These are phyloP conservation scores for Leccinum longicurvipes DNA, from an alignment of 768 basidiomycete genomes.

Conservation along the genomic window DNA sequence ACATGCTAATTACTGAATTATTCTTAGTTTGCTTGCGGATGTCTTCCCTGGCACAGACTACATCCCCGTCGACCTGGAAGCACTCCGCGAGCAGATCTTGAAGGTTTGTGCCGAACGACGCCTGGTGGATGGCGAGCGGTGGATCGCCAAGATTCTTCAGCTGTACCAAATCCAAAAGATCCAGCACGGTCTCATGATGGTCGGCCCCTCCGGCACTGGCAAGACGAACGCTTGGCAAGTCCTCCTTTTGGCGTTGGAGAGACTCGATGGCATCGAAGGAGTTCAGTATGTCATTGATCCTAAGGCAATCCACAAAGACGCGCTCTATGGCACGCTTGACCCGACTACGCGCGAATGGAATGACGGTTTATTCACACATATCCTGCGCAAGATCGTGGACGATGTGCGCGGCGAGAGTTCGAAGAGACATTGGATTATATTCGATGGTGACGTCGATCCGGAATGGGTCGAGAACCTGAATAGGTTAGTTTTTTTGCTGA, in stretches of 20 bases:
- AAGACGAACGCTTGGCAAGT: conserved; percentile 98
- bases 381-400: conserved; percentile 95
- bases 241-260: conserved; percentile 83
- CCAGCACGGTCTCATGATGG: conserved; percentile 99
- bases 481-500: conserved; percentile 53
- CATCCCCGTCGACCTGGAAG: conserved; percentile 81
- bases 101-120: conserved; percentile 85
- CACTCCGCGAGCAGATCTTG: conserved; percentile 79
- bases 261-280: conserved; percentile 89
- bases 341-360: conserved; percentile 99
- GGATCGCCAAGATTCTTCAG: conserved; percentile 95
- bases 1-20: not conserved
- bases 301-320: conserved; percentile 98
- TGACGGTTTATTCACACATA: conserved; percentile 97
- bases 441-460: conserved; percentile 98
- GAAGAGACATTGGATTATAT: conserved; percentile 98
- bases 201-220: conserved; percentile 94
- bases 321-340: conserved; percentile 94
- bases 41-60: conserved; percentile 98
- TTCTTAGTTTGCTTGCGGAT: conserved; percentile 78
- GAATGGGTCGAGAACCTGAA: conserved; percentile 99
- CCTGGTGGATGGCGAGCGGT: conserved; percentile 81
- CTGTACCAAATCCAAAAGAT: conserved; percentile 99
- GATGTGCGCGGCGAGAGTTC: conserved; percentile 96
- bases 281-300: conserved; percentile 97